Base-by-base conservation (phyloP, 257 asterid genomes). In the Cinchona pubescens region DNA sequence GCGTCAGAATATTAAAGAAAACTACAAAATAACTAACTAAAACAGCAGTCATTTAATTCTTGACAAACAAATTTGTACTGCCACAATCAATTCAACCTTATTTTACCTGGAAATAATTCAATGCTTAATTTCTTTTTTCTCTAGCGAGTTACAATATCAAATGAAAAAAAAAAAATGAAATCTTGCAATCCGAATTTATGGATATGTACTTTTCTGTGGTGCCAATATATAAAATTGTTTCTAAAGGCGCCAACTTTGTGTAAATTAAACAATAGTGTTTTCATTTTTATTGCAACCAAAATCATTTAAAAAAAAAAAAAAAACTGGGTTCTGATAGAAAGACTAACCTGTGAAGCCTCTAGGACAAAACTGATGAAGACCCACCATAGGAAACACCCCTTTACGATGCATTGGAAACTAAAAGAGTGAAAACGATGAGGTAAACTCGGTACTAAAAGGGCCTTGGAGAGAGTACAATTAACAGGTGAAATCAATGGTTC, bases 281-380 rank as follows among this genome's bases (percentile, higher is more conserved):
- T 1, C n/a, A 51, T 18, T 19, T 16, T 5, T 25, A 51, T 40
- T 19, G n/a, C 58, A 48, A 48, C 18, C 19, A 51, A 16, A 19
- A 51, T 35, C 25, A 12, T 19, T 27, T 4, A 32, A 48, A 27
- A 37, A 25, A 12, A 66, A 21, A 32, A 56, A 13, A 62, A 76
- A 72, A 38, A 10, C 27, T n/a, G 56, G 40, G 62, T 18, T 7
- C 12, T 30, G 29, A 23, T 9, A 38, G 29, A 80, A 76, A 12
- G 38, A 84, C 80, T 48, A 40, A 91, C 97, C 95, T 79, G 86
- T 42, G 51, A 67, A 0, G 4, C 82, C 84, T 73, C 75, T 84
- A 72, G 78, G 60, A 61, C 71, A 53, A 63, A 78, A 27, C 27
- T n/a, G 78, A 51, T 40, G 86, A 67, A 60, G 84, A 72, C 61